Evolutionary conservation across 768 basidiomycete species (phyloP).

Genomic region (Amanita jacksonii): DNA sequence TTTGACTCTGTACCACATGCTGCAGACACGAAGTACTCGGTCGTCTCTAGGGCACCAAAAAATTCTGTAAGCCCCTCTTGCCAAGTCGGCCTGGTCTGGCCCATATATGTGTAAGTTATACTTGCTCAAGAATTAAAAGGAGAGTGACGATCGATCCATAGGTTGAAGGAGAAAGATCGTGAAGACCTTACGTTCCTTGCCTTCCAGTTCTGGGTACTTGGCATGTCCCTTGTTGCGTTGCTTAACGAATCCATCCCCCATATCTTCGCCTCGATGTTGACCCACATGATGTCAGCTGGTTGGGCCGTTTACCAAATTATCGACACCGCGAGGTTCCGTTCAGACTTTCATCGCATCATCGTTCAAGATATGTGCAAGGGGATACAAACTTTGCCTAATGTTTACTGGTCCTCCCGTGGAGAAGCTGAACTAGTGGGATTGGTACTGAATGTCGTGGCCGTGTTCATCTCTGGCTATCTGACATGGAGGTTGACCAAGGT

Average conservation of each 20-base stretch:
- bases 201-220: constrained; percentile 76
- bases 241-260: constrained; percentile 79
- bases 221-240: constrained; percentile 64
- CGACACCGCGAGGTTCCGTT: constrained; percentile 48
- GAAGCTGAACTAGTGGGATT: constrained; percentile 57
- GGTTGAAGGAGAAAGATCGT: constrained; percentile 62
- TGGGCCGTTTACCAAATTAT: constrained; percentile 66
- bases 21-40: no score
- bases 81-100: constrained; percentile 39
- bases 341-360: constrained; percentile 44
- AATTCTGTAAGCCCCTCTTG: constrained; percentile 36
- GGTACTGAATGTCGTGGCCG: constrained; percentile 48
- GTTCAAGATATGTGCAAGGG: constrained; percentile 56
- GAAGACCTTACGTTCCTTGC: constrained; percentile 71
- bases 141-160: constrained; percentile 18
- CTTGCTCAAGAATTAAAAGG: neutral
- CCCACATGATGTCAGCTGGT: constrained; percentile 61
- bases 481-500: constrained; percentile 75
- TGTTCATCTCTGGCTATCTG: constrained; percentile 52
- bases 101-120: constrained; percentile 48
- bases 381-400: constrained; percentile 38
- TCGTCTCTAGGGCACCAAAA: no score
- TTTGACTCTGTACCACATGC: no score
- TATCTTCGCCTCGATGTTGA: constrained; percentile 62
- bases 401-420: constrained; percentile 55